These are phyloP conservation scores for Saturnispora galanensis DNA, from an alignment of 805 yeast species.

Conservation along the genomic window DNA sequence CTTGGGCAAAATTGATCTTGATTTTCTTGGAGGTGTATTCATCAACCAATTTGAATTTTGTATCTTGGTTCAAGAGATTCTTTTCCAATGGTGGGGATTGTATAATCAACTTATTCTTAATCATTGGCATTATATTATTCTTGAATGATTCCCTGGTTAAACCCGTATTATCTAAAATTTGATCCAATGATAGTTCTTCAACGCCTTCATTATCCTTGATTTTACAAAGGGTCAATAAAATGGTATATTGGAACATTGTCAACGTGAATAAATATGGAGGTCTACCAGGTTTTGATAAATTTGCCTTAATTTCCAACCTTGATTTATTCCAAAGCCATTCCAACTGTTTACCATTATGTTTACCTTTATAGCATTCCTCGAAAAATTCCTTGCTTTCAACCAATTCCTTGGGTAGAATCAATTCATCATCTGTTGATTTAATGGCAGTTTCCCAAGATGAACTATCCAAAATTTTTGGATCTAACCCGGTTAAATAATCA, in stretches of 20 bases:
- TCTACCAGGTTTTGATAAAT: constrained; percentile 68
- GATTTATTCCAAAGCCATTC: constrained; percentile 96
- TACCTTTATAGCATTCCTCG: constrained; percentile 55
- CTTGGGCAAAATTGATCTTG: constrained; percentile 58
- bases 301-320: constrained; percentile 84
- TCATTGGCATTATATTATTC: constrained; percentile 69
- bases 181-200: constrained; percentile 48
- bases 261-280: constrained; percentile 76
- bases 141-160: constrained; percentile 56
- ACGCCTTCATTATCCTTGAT: constrained; percentile 37
- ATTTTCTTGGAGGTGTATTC: constrained; percentile 82
- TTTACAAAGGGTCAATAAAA: constrained; percentile 53
- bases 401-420: constrained; percentile 61
- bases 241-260: constrained; percentile 79
- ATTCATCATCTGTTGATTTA: constrained; percentile 29
- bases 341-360: constrained; percentile 80
- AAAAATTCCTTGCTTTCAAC: constrained; percentile 55
- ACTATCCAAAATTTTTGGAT: constrained; percentile 26
- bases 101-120: constrained; percentile 63
- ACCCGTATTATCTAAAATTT: constrained; percentile 59
- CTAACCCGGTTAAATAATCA: constrained; percentile 22
- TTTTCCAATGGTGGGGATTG: constrained; percentile 58
- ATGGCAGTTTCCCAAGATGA: constrained; percentile 26
- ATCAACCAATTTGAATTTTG: constrained; percentile 58
- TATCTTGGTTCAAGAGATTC: constrained; percentile 39